Evolutionary conservation across 805 yeast genomes (phyloP).

Genomic region (Hyphopichia homilentoma): DNA sequence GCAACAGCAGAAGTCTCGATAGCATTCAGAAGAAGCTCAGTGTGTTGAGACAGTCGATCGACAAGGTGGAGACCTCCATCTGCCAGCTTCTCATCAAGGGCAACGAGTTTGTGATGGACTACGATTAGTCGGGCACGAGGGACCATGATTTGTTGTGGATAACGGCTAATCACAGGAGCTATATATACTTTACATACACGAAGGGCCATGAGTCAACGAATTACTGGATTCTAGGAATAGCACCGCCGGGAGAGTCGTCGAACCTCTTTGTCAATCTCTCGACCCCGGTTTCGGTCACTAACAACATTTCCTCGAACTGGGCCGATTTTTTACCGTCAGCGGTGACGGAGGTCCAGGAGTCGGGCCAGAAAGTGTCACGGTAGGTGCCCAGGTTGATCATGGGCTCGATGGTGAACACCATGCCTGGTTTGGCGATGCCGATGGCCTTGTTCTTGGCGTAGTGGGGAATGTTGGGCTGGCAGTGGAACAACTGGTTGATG

Average conservation of each 20-base stretch:
- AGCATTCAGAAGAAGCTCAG: constrained; percentile 17
- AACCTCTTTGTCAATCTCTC: constrained; percentile 85
- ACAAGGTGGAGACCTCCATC: constrained; percentile 19
- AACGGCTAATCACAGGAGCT: neutral
- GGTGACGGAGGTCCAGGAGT: constrained; percentile 93
- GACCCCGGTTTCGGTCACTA: constrained; percentile 90
- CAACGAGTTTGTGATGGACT: constrained; percentile 13
- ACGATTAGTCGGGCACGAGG: no score
- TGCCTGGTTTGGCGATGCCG: constrained; percentile 93
- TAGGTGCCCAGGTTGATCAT: constrained; percentile 87
- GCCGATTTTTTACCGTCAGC: constrained; percentile 88
- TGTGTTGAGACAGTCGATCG: constrained; percentile 18
- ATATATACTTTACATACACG: neutral
- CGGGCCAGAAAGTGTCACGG: constrained; percentile 90
- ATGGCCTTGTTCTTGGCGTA: constrained; percentile 90
- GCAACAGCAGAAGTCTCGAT: constrained; percentile 8
- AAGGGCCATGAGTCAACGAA: neutral
- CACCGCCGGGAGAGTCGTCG: constrained; percentile 85
- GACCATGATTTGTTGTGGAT: neutral
- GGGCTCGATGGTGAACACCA: constrained; percentile 96
- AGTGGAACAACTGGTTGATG: constrained; percentile 79
- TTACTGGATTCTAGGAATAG: constrained; percentile 50
- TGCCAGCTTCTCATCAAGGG: constrained; percentile 19
- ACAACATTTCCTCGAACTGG: constrained; percentile 90
- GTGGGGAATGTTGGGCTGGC: constrained; percentile 91